Conservation (phyloP, 192 early-diverging fungal species). For the Allomyces macrogynus region DNA sequence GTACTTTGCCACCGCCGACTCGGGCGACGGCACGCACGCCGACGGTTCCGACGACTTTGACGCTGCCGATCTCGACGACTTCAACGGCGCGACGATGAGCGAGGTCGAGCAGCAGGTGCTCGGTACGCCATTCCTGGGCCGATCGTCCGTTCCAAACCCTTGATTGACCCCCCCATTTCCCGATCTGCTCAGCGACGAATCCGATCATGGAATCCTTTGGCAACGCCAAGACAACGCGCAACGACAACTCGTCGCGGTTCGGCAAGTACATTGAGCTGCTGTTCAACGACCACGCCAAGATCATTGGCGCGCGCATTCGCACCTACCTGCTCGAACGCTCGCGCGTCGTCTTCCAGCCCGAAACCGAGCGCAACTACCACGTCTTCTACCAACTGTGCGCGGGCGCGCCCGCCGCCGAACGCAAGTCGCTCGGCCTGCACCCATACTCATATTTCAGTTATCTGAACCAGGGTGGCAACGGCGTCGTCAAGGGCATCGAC, state of each 20-base stretch:
- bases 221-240: slow-evolving; percentile 96
- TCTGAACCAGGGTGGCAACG: slow-evolving; percentile 53
- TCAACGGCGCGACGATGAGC: slow-evolving; percentile 24
- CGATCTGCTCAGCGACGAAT: slow-evolving; percentile 54
- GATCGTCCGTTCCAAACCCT: background rate
- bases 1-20: slow-evolving; percentile 65
- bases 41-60: slow-evolving; percentile 13
- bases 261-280: slow-evolving; percentile 97
- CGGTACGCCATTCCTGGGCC: slow-evolving; percentile 9
- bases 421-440: background rate
- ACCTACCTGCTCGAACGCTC: slow-evolving; percentile 93
- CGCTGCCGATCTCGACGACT: slow-evolving; percentile 13
- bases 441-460: background rate
- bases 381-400: slow-evolving; percentile 97
- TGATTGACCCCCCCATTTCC: background rate
- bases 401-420: slow-evolving; percentile 50
- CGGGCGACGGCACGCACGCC: background rate
- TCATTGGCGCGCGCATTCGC: slow-evolving; percentile 81
- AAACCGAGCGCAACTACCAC: slow-evolving; percentile 90
- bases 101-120: slow-evolving; percentile 61
- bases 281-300: slow-evolving; percentile 61
- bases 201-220: slow-evolving; percentile 99
- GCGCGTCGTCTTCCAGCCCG: slow-evolving; percentile 81
- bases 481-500: slow-evolving; percentile 65
- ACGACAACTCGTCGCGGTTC: slow-evolving; percentile 95